Conservation (phyloP, 495 filamentous ascomycete species). For the Penicillium canescens region DNA sequence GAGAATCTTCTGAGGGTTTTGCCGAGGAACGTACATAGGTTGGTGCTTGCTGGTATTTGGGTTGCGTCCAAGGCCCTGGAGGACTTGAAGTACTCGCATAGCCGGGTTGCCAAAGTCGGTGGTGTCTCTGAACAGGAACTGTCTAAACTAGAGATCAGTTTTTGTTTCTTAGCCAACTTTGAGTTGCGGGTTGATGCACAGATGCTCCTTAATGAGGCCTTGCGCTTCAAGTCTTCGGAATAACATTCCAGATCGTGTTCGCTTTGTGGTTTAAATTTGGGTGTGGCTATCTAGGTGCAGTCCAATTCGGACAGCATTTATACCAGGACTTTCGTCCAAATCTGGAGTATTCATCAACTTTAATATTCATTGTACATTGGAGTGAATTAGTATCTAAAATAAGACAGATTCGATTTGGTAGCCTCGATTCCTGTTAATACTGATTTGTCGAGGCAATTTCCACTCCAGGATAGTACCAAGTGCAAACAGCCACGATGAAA, state of each 20-base stretch:
- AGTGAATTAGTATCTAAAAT: too few relatives aligned
- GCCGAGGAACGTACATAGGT: constrained; percentile 78
- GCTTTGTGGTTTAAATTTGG: background rate
- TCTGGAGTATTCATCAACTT: too few relatives aligned
- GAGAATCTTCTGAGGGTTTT: constrained; percentile 76
- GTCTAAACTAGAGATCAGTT: constrained; percentile 82
- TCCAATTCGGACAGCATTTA: background rate
- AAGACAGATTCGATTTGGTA: too few relatives aligned
- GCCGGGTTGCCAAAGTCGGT: constrained; percentile 82
- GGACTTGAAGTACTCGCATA: constrained; percentile 83
- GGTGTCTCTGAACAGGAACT: constrained; percentile 82
- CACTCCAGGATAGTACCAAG: constrained; percentile 51
- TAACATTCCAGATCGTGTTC: background rate
- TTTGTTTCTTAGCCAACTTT: constrained; percentile 83
- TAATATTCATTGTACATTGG: too few relatives aligned
- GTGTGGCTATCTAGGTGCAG: background rate
- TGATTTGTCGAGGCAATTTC: constrained; percentile 26
- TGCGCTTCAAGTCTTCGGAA: background rate
- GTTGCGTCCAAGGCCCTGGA: constrained; percentile 93
- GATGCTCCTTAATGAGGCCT: constrained; percentile 51
- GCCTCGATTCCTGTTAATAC: background rate
- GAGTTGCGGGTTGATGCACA: constrained; percentile 71
- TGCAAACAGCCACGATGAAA: constrained; percentile 54
- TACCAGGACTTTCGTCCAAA: too few relatives aligned
- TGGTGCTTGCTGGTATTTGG: constrained; percentile 79